Base-by-base conservation (phyloP, 2,329 filamentous ascomycete species). In the Trichoderma breve region DNA sequence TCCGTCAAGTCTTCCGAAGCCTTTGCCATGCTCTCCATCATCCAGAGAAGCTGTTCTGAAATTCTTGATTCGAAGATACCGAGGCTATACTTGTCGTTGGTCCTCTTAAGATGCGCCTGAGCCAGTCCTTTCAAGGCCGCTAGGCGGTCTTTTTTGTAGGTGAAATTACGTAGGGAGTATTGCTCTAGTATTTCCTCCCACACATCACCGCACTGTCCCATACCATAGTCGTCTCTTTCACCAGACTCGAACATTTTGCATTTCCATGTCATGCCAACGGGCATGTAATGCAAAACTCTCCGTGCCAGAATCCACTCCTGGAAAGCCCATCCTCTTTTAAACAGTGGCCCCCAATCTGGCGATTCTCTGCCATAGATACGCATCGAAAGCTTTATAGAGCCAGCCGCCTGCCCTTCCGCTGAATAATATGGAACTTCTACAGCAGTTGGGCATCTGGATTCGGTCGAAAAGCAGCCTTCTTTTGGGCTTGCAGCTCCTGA, bases 1-100 rank as follows among this genome's bases (percentile, higher is more conserved):
- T 7, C 5, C 21, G 11, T 6, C n/a, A 53, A 12, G 21, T 53
- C 47, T 24, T 53, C 21, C 3, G 47, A 51, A 21, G n/a, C 0
- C 9, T 12, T 0, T 51, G 47, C 43, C 9, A n/a, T 21, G 0
- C 1, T 12, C 2, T 6, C 1, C 9, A 53, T 53, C 5, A 6
- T 14, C 47, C 21, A 53, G 5, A 6, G 5, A 53, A 53, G 47
- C n/a, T 24, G n/a, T 7, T 24, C 47, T 24, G 11, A 3, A 24
- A 53, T 53, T 53, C 5, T 7, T 53, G 47, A 53, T 7, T 53
- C 47, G 11, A 53, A 53, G 4, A 53, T 3, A 2, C 47, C 47
- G 5, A 53, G 2, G 47, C 11, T 53, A 7, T 53, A 53, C 5
- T 3, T 3, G n/a, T 24, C 21, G 3, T 14, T 6, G 5, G 47